Percentiles rank a stretch among this genome's conserved stretches.
phyloP scores from a whole-genome alignment of 1,284 basidiomycete genomes.

The Trametes versicolor region DNA sequence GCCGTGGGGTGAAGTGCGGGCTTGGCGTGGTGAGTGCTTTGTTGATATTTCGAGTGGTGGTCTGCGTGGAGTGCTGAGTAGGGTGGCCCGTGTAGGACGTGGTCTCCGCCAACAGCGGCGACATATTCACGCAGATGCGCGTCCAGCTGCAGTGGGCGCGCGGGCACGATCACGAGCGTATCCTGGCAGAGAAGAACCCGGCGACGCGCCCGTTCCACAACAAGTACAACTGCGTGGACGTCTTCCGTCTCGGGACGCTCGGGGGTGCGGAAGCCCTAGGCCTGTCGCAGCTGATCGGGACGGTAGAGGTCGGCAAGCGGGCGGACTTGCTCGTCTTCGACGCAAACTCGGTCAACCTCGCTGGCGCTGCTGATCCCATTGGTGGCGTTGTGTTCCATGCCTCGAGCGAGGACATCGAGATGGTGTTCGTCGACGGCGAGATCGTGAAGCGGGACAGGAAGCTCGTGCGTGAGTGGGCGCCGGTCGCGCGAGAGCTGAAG shows the following conservation, averaged over 20 bases:
- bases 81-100: slow-evolving; percentile 34
- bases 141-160: slow-evolving; percentile 44
- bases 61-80: not conserved
- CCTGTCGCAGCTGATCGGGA: slow-evolving; percentile 41
- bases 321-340: slow-evolving; percentile 47
- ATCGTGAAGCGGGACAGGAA: slow-evolving; percentile 44
- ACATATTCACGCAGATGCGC: slow-evolving; percentile 49
- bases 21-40: slow-evolving; percentile 41
- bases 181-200: slow-evolving; percentile 30
- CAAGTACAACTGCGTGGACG: slow-evolving; percentile 42
- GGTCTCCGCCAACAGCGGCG: slow-evolving; percentile 45
- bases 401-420: slow-evolving; percentile 44
- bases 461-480: slow-evolving; percentile 42
- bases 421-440: slow-evolving; percentile 48
- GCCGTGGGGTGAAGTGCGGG: slow-evolving; percentile 46
- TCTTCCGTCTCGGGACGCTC: slow-evolving; percentile 46
- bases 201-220: slow-evolving; percentile 38
- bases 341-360: slow-evolving; percentile 43
- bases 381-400: slow-evolving; percentile 46
- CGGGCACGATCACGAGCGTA: slow-evolving; percentile 41
- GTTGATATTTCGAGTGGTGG: not conserved
- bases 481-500: slow-evolving; percentile 53
- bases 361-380: slow-evolving; percentile 42
- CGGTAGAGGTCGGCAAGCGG: slow-evolving; percentile 47
- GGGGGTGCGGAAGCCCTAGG: slow-evolving; percentile 47